Evolutionary conservation across 768 basidiomycete genomes (phyloP), one percentile per base, ranked within the genome.

Genomic region (Amanita molliuscula): DNA sequence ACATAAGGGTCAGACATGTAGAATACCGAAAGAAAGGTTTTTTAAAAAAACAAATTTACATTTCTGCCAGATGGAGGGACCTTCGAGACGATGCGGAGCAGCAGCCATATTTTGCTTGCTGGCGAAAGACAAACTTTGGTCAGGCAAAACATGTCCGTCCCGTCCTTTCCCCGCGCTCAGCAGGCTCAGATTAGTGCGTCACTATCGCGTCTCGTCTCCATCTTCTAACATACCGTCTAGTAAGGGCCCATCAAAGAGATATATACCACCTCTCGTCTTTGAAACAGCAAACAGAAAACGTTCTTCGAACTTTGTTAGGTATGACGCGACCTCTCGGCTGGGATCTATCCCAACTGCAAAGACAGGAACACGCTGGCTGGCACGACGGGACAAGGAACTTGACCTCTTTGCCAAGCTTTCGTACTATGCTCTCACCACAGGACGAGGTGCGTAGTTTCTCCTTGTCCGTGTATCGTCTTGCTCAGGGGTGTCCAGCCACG

Each of bases 131-230:
- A 42, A 36, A 49, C 40, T 47, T 55, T 54, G 51, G 25, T 44
- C 40, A 36, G 36, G 36, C 20, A 36, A 13, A 48, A 18, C 44
- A 48, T 61, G 60, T 51, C 60, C 31, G 50, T 63, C 49, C 72
- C 71, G 13, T 67, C 74, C 4, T 87, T 91, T 60, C 89, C 89
- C 52, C 66, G 57, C 3, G 88, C 90, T 44, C 83, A 82, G 58
- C 90, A 92, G 58, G 88, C 89, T 33, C 89, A 91, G 66, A 91
- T 88, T 54, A 85, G 89, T 91, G 55, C 45, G 88, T 72, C n/a
- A 23, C 25, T 38, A 43, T 3, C 4, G 38, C 6, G 44, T 26
- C 8, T 25, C 20, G 11, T 11, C 25, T 8, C 11, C 48, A 26
- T n/a, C 44, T 37, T 51, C 42, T 31, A 54, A 55, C 50, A 56